phyloP scores from a whole-genome alignment of 768 basidiomycete species.

The Galerina marginata region DNA sequence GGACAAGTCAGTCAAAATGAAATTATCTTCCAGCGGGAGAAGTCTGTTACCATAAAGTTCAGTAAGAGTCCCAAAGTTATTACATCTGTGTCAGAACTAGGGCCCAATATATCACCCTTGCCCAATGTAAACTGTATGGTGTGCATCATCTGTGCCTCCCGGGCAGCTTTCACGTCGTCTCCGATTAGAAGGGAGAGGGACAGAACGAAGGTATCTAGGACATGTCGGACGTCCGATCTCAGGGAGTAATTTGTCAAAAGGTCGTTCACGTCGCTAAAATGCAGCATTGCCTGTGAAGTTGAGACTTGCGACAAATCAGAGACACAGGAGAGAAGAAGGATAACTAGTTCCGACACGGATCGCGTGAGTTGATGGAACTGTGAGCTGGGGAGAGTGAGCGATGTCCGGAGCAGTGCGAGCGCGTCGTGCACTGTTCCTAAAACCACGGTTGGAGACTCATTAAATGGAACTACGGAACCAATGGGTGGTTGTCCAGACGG shows the following conservation, averaged over 20 bases:
- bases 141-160: constrained; percentile 76
- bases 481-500: constrained; percentile 55
- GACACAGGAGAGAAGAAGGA: constrained; percentile 64
- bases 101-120: constrained; percentile 60
- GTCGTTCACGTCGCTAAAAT: constrained; percentile 55
- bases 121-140: constrained; percentile 60
- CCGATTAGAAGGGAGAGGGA: constrained; percentile 66
- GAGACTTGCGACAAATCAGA: constrained; percentile 67
- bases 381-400: constrained; percentile 58
- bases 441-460: constrained; percentile 53
- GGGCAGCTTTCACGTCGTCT: constrained; percentile 72
- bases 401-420: constrained; percentile 60
- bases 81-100: constrained; percentile 68
- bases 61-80: constrained; percentile 66
- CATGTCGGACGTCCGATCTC: constrained; percentile 55
- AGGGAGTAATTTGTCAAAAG: constrained; percentile 60
- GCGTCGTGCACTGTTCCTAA: constrained; percentile 66
- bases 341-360: constrained; percentile 68
- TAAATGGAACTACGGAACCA: constrained; percentile 58
- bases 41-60: constrained; percentile 56
- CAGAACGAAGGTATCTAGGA: constrained; percentile 63
- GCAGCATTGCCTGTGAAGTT: constrained; percentile 59
- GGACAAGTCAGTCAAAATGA: constrained; percentile 12
- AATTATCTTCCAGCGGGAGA: constrained; percentile 15
- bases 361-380: constrained; percentile 62